Conservation (phyloP, 805 yeast genomes). For the Lipomyces spencermartinsiae region DNA sequence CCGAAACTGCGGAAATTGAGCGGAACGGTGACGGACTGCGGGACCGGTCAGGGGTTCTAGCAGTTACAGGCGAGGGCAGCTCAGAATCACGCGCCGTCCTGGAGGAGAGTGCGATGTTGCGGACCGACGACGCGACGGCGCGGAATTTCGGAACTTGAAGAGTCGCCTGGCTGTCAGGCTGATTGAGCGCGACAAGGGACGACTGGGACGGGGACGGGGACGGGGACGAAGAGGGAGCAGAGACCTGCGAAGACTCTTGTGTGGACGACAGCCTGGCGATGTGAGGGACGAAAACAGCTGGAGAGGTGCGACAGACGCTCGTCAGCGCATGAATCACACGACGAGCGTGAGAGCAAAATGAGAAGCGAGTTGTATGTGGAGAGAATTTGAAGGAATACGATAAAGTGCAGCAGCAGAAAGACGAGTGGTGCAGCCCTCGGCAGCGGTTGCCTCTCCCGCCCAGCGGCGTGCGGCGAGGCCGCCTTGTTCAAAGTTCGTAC, state of each 20-base stretch:
- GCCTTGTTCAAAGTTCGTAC: background rate
- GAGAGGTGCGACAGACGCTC: background rate
- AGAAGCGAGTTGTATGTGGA: background rate
- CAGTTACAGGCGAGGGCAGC: slow-evolving; percentile 16
- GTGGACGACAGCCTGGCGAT: slow-evolving; percentile 22
- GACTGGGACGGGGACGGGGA: slow-evolving; percentile 4
- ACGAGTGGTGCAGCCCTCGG: background rate
- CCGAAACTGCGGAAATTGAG: slow-evolving; percentile 4
- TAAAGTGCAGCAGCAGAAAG: background rate
- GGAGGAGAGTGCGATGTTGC: slow-evolving; percentile 2
- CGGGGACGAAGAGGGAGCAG: slow-evolving; percentile 1
- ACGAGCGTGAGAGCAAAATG: background rate
- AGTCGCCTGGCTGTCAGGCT: slow-evolving; percentile 11
- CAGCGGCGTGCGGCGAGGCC: background rate
- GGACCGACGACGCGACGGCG: slow-evolving; percentile 8
- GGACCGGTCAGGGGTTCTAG: background rate
- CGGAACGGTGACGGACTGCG: slow-evolving; percentile 8
- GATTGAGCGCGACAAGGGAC: slow-evolving; percentile 5
- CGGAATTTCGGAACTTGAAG: background rate
- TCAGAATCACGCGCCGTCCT: background rate
- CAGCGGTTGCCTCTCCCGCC: background rate
- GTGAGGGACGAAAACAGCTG: background rate
- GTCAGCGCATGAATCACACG: background rate
- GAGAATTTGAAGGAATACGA: background rate
- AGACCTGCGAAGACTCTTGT: background rate